Percentiles rank a stretch among this genome's conserved stretches.
Conservation (phyloP, 2,329 filamentous ascomycete genomes). For the Sclerotinia glacialis region DNA sequence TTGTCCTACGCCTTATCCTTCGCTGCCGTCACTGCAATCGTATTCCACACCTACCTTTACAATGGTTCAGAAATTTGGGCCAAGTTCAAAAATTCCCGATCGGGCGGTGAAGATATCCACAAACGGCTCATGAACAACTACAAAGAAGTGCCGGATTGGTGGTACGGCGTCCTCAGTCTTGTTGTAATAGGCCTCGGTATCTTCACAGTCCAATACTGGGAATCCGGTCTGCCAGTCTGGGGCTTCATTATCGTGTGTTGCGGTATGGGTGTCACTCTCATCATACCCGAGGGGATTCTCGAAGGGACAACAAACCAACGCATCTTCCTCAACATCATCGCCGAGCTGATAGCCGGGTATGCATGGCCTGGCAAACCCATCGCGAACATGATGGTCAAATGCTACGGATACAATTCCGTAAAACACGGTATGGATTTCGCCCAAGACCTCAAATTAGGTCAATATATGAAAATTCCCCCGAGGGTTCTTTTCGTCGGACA, state of each 20-base stretch:
- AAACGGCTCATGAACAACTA: constrained; percentile 50
- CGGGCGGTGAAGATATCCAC: constrained; percentile 45
- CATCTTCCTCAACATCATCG: constrained; percentile 63
- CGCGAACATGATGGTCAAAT: constrained; percentile 57
- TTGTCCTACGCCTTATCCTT: constrained; percentile 63
- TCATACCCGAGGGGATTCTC: constrained; percentile 41
- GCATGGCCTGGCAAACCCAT: constrained; percentile 54
- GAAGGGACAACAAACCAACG: constrained; percentile 49
- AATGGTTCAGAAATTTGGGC: constrained; percentile 60
- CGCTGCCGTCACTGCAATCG: constrained; percentile 69
- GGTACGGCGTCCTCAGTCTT: constrained; percentile 49
- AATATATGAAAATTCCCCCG: constrained; percentile 51
- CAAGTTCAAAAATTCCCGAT: constrained; percentile 1
- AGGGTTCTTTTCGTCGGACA: constrained; percentile 49
- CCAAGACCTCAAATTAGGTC: constrained; percentile 51
- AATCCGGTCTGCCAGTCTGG: constrained; percentile 47
- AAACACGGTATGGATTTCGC: constrained; percentile 48
- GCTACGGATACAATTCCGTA: constrained; percentile 49
- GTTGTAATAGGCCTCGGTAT: constrained; percentile 46
- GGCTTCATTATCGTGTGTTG: constrained; percentile 35
- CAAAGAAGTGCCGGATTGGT: constrained; percentile 51
- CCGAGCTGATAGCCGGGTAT: constrained; percentile 67
- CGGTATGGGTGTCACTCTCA: constrained; percentile 32
- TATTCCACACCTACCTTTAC: constrained; percentile 64
- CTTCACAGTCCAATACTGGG: constrained; percentile 8